Evolutionary conservation across 164 flowering plant species (phyloP).

Genomic region (Magnolia changhungtana): DNA sequence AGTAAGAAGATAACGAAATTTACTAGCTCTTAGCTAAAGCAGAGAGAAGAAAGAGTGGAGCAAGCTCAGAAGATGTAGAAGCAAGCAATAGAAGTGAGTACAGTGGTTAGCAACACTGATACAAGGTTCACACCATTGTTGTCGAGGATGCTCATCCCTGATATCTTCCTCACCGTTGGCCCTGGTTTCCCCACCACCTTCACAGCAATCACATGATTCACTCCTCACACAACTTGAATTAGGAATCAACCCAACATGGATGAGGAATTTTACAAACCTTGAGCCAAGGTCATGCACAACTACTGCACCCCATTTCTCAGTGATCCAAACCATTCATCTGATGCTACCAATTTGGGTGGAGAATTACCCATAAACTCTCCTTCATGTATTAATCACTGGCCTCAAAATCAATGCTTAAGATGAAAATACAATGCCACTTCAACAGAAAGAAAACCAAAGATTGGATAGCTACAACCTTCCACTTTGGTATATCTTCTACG

Average conservation of each 20-base stretch:
- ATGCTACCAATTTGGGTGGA: background rate
- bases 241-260: background rate
- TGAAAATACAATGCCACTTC: too few species aligned
- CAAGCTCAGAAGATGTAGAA: conserved; percentile 55
- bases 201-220: conserved; percentile 26
- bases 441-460: too few species aligned
- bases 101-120: conserved; percentile 62
- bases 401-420: too few species aligned
- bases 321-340: too few species aligned
- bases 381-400: too few species aligned
- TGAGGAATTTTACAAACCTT: background rate
- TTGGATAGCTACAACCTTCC: too few species aligned
- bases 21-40: too few species aligned
- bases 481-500: too few species aligned
- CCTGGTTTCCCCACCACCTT: conserved; percentile 90
- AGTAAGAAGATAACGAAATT: too few species aligned
- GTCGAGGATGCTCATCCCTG: conserved; percentile 73
- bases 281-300: background rate
- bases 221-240: background rate
- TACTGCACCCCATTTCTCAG: background rate
- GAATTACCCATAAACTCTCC: too few species aligned
- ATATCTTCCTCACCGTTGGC: conserved; percentile 82
- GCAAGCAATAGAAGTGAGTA: conserved; percentile 61
- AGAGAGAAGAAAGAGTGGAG: background rate
- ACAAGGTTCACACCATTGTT: conserved; percentile 89